Evolutionary conservation across 2,329 filamentous ascomycete genomes (phyloP).

Genomic region (Aspergillus niger): DNA sequence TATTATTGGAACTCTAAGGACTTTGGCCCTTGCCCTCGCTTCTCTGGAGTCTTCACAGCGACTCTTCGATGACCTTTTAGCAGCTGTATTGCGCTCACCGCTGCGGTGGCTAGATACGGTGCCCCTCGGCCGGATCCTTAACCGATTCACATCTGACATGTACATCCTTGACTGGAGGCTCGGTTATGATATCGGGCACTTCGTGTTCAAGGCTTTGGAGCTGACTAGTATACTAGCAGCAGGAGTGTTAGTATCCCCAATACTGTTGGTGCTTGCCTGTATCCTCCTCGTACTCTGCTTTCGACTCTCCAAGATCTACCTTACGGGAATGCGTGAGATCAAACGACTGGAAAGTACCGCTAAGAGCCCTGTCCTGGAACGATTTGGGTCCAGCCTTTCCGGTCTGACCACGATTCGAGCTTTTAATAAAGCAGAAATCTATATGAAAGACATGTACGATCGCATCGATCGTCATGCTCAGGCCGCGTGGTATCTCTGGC

Average conservation of each 20-base stretch:
- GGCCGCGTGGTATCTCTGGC: constrained; percentile 67
- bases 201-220: constrained; percentile 62
- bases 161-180: constrained; percentile 69
- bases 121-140: constrained; percentile 72
- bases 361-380: constrained; percentile 77
- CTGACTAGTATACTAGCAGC: constrained; percentile 67
- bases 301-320: constrained; percentile 62
- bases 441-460: constrained; percentile 68
- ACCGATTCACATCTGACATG: constrained; percentile 76
- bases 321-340: constrained; percentile 61
- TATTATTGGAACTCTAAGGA: constrained; percentile 56
- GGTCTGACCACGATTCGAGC: constrained; percentile 76
- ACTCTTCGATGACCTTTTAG: constrained; percentile 68
- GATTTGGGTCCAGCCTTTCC: constrained; percentile 70
- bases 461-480: constrained; percentile 68
- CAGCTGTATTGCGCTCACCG: constrained; percentile 68
- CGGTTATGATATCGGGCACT: constrained; percentile 63
- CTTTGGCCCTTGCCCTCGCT: constrained; percentile 55
- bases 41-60: constrained; percentile 67
- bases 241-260: constrained; percentile 65
- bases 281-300: constrained; percentile 60
- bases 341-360: constrained; percentile 72
- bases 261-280: constrained; percentile 63
- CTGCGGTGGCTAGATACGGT: constrained; percentile 79
- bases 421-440: constrained; percentile 67